Evolutionary conservation across 2,329 filamentous ascomycete species (phyloP), one percentile per base, ranked within the genome.

Genomic region (Aspergillus sp.): DNA sequence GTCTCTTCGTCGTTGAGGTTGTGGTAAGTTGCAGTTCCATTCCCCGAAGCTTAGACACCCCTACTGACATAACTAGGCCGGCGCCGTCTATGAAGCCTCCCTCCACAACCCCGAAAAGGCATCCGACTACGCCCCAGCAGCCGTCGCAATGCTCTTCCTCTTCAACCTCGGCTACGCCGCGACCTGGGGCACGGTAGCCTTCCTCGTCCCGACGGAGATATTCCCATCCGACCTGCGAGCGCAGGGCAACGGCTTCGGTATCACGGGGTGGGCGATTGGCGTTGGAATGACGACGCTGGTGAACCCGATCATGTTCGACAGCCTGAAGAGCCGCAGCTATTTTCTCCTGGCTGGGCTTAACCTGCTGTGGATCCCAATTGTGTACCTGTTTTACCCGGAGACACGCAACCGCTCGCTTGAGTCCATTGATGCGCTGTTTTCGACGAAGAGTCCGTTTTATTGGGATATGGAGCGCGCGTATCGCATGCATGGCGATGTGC

Each of bases 261-360:
- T 86, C 58, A 81, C 81, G 2, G 82, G 83, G 1, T 86, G 83
- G 83, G 82, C 83, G 17, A 77, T 84, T 57, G 83, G 82, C 39
- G 79, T 82, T 8, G 82, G 82, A 37, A 79, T 80, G 78, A 83
- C 82, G 1, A 76, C 76, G 2, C 72, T 84, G 47, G 77, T 83
- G 59, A 84, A 73, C 45, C 70, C 70, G 72, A 80, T 83, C 66
- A 81, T 84, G 76, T 80, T 84, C 58, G 70, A 65, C 42, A 69
- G 69, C n/a, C 63, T 83, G 20, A 72, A 66, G 61, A 80, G 75
- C 60, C 74, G 77, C 8, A 83, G 79, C 0, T 83, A 82, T 62
- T 78, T 83, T 61, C 73, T 84, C 49, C 82, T 83, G 52, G 80
- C 77, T 3, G 79, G 74, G 3, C 65, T 83, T 33, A 83, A 84